phyloP scores from a whole-genome alignment of 2,329 filamentous ascomycete genomes.

The Lasiodiplodia sp. region DNA sequence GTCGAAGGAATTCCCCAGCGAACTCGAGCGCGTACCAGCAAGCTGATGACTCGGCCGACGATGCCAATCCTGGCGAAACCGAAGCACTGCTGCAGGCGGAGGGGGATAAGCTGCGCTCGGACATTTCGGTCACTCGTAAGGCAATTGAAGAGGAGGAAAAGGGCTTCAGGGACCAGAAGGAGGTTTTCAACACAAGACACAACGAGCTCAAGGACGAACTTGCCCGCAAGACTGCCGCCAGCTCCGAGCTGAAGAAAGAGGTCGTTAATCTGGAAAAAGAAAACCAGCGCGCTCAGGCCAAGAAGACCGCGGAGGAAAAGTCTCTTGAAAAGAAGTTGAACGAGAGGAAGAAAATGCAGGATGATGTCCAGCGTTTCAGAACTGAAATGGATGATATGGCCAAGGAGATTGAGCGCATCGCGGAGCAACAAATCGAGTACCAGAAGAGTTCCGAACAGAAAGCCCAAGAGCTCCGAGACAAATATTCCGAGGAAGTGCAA shows the following conservation, averaged over 20 bases:
- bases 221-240: slow-evolving; percentile 91
- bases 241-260: slow-evolving; percentile 81
- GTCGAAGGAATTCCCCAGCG: slow-evolving; percentile 78
- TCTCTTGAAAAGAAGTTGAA: slow-evolving; percentile 71
- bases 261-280: slow-evolving; percentile 80
- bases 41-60: slow-evolving; percentile 11
- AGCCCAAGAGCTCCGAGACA: slow-evolving; percentile 50
- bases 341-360: slow-evolving; percentile 73
- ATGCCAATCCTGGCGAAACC: slow-evolving; percentile 60
- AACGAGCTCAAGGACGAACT: slow-evolving; percentile 78
- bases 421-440: slow-evolving; percentile 48
- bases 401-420: slow-evolving; percentile 59
- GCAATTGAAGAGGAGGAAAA: slow-evolving; percentile 70
- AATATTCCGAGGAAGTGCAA: slow-evolving; percentile 51
- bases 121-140: slow-evolving; percentile 79
- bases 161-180: slow-evolving; percentile 55
- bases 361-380: slow-evolving; percentile 74
- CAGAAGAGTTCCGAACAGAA: slow-evolving; percentile 47
- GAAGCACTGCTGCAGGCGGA: slow-evolving; percentile 80
- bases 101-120: slow-evolving; percentile 80
- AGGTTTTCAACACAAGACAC: slow-evolving; percentile 73
- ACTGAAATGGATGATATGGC: slow-evolving; percentile 66
- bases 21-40: slow-evolving; percentile 13
- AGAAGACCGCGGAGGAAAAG: slow-evolving; percentile 79
- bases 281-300: slow-evolving; percentile 81